Base-by-base conservation (phyloP, 768 basidiomycete genomes). In the Leccinum subtestaceum region DNA sequence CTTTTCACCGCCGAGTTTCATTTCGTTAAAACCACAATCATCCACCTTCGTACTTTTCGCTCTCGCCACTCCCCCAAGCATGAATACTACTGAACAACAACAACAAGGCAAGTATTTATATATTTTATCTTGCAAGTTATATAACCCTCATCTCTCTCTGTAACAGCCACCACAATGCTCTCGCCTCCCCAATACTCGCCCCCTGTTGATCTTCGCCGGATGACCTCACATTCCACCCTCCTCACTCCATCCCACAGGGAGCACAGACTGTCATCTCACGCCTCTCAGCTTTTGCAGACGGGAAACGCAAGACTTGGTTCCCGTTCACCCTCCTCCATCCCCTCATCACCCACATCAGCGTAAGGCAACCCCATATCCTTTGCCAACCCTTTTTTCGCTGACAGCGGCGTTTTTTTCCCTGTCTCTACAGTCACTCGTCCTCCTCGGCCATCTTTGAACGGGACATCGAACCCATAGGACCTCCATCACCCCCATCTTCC, bases 401-500 rank as follows among this genome's bases (percentile, higher is more conserved):
- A 63, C 62, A 36, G 31, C 47, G 23, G 23, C 51, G 15, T 55
- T 2, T 27, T 59, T 49, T 34, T 56, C 21, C 12, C 11, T 17
- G 11, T 48, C 31, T 51, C 40, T 59, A 57, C 54, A 62, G 65
- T 1, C 84, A 90, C 66, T 93, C 91, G 0, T 91, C 90, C 0
- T 91, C 90, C 0, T 93, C 91, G 1, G 92, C 93, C 38, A 95
- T 95, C 58, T 95, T 95, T 60, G 93, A 95, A 74, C 85, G 93
- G 36, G 93, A 95, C 70, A 93, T 95, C 62, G 93, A 94, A 64
- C 87, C 87, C 15, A 55, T 74, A 1, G 66, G 68, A 5, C 69
- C 72, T 0, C 67, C 70, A 64, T 80, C 74, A 34, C 80, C 67
- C 59, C 73, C 57, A 48, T 65, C 77, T 71, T 65, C 77, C 62